phyloP scores from a whole-genome alignment of 345 rosid genomes.

The Eucalyptus cladocalyx region DNA sequence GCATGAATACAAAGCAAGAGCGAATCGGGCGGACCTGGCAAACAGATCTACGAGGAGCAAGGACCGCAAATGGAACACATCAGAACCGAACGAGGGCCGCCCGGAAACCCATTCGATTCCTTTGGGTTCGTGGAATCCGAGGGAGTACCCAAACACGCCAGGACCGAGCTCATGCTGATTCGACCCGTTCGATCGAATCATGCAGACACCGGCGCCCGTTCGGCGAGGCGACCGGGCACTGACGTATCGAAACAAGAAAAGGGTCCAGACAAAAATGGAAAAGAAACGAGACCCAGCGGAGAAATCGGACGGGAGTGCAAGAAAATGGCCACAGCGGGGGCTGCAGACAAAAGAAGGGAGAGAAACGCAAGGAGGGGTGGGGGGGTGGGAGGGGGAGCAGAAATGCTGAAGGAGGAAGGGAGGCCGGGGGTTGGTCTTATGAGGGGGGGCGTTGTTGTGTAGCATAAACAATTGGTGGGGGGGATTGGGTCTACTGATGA shows the following conservation, averaged over 20 bases:
- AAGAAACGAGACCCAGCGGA: background rate
- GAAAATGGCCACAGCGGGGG: background rate
- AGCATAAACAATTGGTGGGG: background rate
- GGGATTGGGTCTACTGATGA: slow-evolving; percentile 36
- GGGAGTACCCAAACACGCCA: slow-evolving; percentile 32
- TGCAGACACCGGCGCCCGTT: background rate
- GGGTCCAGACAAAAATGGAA: background rate
- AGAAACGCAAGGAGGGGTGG: background rate
- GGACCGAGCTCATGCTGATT: slow-evolving; percentile 21
- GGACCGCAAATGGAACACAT: slow-evolving; percentile 48
- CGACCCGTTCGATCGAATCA: slow-evolving; percentile 30
- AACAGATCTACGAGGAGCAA: slow-evolving; percentile 54
- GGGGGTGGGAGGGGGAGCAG: background rate
- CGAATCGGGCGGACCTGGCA: slow-evolving; percentile 42
- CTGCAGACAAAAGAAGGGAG: background rate
- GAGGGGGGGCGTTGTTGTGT: background rate
- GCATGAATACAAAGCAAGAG: slow-evolving; percentile 28
- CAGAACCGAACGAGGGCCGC: slow-evolving; percentile 28
- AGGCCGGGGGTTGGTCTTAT: background rate
- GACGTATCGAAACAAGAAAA: background rate
- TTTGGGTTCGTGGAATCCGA: slow-evolving; percentile 43
- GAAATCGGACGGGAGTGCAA: background rate
- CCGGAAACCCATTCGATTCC: slow-evolving; percentile 21
- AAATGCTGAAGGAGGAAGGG: background rate
- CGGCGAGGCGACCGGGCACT: background rate